Base-by-base conservation (phyloP, 257 asterid species). In the Thymus quinquecostatus region DNA sequence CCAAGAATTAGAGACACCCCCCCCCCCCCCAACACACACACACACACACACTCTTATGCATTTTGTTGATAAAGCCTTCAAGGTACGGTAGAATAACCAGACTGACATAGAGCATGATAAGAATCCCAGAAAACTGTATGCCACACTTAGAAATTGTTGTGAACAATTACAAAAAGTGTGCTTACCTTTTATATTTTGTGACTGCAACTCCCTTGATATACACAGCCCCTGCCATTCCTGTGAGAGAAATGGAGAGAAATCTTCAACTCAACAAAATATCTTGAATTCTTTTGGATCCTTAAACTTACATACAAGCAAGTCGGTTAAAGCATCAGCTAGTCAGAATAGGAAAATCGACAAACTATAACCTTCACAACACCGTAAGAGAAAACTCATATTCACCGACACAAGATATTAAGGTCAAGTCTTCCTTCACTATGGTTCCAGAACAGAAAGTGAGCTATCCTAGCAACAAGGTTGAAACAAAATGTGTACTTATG, bases 201-300 rank as follows among this genome's bases (percentile, higher is more conserved):
- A 95, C 87, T 1, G 92, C 99, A 75, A 95, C 91, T 77, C 99
- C 99, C 76, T 95, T 95, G 72, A 95, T 89, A 70, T 92, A 89
- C 60, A 95, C 82, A 68, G 99, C 99, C 75, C 99, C 99, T n/a
- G 99, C 81, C 99, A 95, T 95, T 53, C 99, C 99, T 95, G 75
- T 50, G 72, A 62, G 60, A 48, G 36, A 65, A 56, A 70, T 21
- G 38, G 57, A 62, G 53, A 38, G 9, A 68, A 60, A 80, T 45
- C 53, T 1, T 50, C 51, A 72, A 51, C 62, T 64, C 56, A 75
- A 30, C 57, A 5, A 53, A 56, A 58, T 14, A 49, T 45, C 49
- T 3, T 40, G 63, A 10, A 1, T 40, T 33, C 36, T 30, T 12
- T 48, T 63, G 50, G 28, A 56, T 47, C 41, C 32, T 48, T 75